A percentile compares a stretch with the other conserved stretches of the same genome.
phyloP scores from a whole-genome alignment of 768 basidiomycete species.

The Mycena vulgaris region DNA sequence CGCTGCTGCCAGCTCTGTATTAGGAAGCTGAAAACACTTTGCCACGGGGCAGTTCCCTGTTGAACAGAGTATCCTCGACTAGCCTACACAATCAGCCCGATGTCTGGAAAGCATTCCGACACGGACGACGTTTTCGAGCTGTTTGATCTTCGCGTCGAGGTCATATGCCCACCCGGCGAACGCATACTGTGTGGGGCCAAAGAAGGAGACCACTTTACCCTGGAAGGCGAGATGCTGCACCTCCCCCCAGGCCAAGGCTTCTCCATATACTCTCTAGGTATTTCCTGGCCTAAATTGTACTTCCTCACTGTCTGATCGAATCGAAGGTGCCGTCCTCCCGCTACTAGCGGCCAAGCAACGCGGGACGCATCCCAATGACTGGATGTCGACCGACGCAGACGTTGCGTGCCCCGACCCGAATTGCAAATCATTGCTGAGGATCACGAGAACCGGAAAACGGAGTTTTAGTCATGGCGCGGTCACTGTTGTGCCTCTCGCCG shows the following conservation, averaged over 20 bases:
- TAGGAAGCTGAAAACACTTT: too few relatives aligned
- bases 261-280: conserved; percentile 79
- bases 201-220: conserved; percentile 71
- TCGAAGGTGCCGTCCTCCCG: conserved; percentile 71
- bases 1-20: too few relatives aligned
- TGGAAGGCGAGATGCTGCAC: conserved; percentile 75
- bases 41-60: too few relatives aligned
- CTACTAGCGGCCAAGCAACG: conserved; percentile 81
- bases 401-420: conserved; percentile 79
- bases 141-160: conserved; percentile 77
- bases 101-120: not conserved
- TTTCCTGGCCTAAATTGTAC: too few relatives aligned
- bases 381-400: conserved; percentile 79
- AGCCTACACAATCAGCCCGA: not conserved
- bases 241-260: conserved; percentile 76
- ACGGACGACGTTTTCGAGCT: conserved; percentile 65
- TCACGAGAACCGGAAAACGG: conserved; percentile 65
- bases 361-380: conserved; percentile 67
- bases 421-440: conserved; percentile 70
- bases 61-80: too few relatives aligned
- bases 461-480: conserved; percentile 70
- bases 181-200: conserved; percentile 77
- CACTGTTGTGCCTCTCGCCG: conserved; percentile 60
- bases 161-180: conserved; percentile 70
- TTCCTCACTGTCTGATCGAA: not conserved